Evolutionary conservation across 495 filamentous ascomycete genomes (phyloP).

Genomic region (Aspergillus homomorphus): DNA sequence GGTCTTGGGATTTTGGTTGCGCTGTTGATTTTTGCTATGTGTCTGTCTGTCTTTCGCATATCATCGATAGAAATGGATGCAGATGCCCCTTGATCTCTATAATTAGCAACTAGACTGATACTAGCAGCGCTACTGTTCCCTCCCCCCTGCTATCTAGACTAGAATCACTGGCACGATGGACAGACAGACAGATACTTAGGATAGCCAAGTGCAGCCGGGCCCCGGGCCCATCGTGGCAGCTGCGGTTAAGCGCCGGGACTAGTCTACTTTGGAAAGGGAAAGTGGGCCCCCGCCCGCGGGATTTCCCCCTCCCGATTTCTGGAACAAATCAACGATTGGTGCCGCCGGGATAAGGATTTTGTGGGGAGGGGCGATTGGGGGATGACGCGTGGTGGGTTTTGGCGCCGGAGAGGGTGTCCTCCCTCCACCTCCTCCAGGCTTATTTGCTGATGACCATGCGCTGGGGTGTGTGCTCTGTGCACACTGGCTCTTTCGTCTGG

Average conservation of each 20-base stretch:
- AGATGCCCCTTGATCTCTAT: no score
- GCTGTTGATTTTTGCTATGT: not conserved
- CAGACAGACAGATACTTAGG: no score
- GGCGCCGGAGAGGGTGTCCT: not conserved
- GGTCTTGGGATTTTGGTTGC: no score
- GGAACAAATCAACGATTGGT: not conserved
- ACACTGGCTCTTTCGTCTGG: not conserved
- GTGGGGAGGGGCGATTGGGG: constrained; percentile 8
- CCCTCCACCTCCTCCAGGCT: no score
- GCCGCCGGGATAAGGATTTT: constrained; percentile 5
- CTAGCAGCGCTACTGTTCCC: not conserved
- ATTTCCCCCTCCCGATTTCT: constrained; percentile 8
- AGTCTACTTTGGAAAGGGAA: constrained; percentile 3
- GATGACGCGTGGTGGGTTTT: constrained; percentile 12
- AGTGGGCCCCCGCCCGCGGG: constrained; percentile 6
- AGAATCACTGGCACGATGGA: no score
- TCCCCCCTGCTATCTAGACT: no score
- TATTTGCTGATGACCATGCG: no score
- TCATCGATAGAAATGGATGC: no score
- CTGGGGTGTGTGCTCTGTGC: no score
- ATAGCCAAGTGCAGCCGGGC: no score
- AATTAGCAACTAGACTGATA: no score
- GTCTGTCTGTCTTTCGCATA: not conserved
- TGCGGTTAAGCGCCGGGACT: constrained; percentile 28
- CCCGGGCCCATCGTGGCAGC: constrained; percentile 18